Conservation (phyloP, 1,284 basidiomycete species). For the Golubevia pallescens region DNA sequence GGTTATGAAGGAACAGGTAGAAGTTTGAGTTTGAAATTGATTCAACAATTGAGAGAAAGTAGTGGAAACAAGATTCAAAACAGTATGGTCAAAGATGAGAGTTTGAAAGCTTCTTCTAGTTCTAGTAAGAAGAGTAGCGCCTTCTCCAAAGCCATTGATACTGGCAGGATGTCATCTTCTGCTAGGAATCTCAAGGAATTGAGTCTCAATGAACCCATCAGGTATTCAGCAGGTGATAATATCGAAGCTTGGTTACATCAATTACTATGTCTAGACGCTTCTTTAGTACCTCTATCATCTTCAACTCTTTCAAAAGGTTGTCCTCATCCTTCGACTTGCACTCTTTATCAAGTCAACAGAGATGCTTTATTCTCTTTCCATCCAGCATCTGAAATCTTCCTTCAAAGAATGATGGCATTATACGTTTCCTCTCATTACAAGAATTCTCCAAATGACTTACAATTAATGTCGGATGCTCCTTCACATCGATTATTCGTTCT, state of each 20-base stretch:
- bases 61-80: too few relatives aligned
- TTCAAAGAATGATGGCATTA: slow-evolving; percentile 97
- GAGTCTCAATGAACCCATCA: slow-evolving; percentile 92
- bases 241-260: slow-evolving; percentile 94
- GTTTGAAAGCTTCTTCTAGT: too few relatives aligned
- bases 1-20: slow-evolving; percentile 99
- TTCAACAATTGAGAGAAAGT: slow-evolving; percentile 81
- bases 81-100: too few relatives aligned
- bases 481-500: slow-evolving; percentile 96
- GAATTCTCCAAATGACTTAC: slow-evolving; percentile 97
- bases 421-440: slow-evolving; percentile 99
- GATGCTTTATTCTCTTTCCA: slow-evolving; percentile 98
- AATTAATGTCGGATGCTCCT: slow-evolving; percentile 94
- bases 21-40: slow-evolving; percentile 94
- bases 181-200: slow-evolving; percentile 84
- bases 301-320: slow-evolving; percentile 73
- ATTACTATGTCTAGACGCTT: slow-evolving; percentile 91
- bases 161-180: slow-evolving; percentile 66
- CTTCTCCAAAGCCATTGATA: slow-evolving; percentile 57
- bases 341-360: slow-evolving; percentile 92
- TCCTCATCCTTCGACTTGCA: slow-evolving; percentile 91
- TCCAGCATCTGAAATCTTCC: slow-evolving; percentile 92
- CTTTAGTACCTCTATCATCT: slow-evolving; percentile 72
- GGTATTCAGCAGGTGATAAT: slow-evolving; percentile 84
- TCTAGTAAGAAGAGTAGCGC: slow-evolving; percentile 19